Percentiles rank a stretch among this genome's conserved stretches.
Evolutionary conservation across 2,329 filamentous ascomycete genomes (phyloP).

Genomic region (Colletotrichum tabaci): DNA sequence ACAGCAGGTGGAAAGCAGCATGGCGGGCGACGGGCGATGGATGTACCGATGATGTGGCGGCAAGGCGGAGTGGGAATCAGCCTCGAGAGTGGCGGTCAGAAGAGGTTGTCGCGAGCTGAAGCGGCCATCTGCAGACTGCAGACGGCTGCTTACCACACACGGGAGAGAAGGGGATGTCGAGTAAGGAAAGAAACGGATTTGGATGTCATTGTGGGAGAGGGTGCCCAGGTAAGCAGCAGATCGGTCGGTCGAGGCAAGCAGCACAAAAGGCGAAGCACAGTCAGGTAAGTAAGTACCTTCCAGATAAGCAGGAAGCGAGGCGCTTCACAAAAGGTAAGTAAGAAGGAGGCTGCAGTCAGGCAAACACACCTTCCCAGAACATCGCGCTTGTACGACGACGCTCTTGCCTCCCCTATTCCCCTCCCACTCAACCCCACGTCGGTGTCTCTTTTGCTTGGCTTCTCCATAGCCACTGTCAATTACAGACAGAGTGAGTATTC

Average conservation of each 20-base stretch:
- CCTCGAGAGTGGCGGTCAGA: slow-evolving; percentile 7
- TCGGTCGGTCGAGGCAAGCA: not conserved
- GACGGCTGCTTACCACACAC: too few relatives aligned
- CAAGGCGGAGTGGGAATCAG: not conserved
- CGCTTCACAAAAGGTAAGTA: not conserved
- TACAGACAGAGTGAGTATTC: too few relatives aligned
- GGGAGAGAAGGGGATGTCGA: not conserved
- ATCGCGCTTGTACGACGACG: slow-evolving; percentile 2
- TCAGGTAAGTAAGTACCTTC: not conserved
- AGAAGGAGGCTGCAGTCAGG: not conserved
- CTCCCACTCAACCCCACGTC: not conserved
- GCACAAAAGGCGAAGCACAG: not conserved
- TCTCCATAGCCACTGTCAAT: too few relatives aligned
- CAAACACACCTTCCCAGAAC: not conserved
- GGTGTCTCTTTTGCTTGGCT: too few relatives aligned
- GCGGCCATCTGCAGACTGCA: not conserved
- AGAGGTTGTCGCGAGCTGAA: not conserved
- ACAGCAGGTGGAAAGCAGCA: not conserved
- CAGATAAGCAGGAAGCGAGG: not conserved
- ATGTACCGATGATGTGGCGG: not conserved
- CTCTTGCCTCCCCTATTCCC: not conserved
- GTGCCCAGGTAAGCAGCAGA: not conserved
- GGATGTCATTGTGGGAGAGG: too few relatives aligned
- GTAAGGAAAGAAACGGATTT: slow-evolving; percentile 9
- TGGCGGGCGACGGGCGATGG: not conserved